Evolutionary conservation across 2,329 filamentous ascomycete species (phyloP).

Genomic region (Rutstroemia sp.): DNA sequence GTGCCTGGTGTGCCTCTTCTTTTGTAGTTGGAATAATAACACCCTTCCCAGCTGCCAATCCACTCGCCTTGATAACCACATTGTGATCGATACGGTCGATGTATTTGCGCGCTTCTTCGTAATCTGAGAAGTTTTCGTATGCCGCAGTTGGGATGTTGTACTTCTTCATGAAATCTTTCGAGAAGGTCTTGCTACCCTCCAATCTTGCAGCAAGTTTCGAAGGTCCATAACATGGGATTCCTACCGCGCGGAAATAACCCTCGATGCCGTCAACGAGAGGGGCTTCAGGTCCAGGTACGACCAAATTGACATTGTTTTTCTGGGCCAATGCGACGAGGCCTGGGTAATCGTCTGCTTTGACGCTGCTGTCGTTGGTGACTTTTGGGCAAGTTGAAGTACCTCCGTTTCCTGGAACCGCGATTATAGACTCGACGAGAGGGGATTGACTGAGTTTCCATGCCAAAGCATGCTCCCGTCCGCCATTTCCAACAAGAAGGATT

Average conservation of each 20-base stretch:
- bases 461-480: conserved; percentile 88
- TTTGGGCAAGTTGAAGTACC: conserved; percentile 69
- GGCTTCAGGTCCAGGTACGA: conserved; percentile 85
- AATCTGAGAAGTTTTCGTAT: conserved; percentile 82
- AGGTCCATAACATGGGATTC: conserved; percentile 60
- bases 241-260: conserved; percentile 59
- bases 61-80: conserved; percentile 90
- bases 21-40: conserved; percentile 67
- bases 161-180: conserved; percentile 95
- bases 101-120: conserved; percentile 65
- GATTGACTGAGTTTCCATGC: conserved; percentile 92
- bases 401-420: conserved; percentile 72
- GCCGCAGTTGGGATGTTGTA: conserved; percentile 84
- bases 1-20: conserved; percentile 71
- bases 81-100: conserved; percentile 63
- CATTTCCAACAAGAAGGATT: conserved; percentile 85
- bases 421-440: conserved; percentile 66
- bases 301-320: conserved; percentile 64
- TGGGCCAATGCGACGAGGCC: conserved; percentile 67
- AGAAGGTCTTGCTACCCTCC: conserved; percentile 95
- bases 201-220: conserved; percentile 76
- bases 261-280: conserved; percentile 90
- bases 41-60: conserved; percentile 89
- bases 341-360: conserved; percentile 71
- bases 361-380: conserved; percentile 57